These are phyloP conservation scores for Cenchrus fungigraminus DNA, from an alignment of 176 grass and related monocot species.

Conservation along the genomic window DNA sequence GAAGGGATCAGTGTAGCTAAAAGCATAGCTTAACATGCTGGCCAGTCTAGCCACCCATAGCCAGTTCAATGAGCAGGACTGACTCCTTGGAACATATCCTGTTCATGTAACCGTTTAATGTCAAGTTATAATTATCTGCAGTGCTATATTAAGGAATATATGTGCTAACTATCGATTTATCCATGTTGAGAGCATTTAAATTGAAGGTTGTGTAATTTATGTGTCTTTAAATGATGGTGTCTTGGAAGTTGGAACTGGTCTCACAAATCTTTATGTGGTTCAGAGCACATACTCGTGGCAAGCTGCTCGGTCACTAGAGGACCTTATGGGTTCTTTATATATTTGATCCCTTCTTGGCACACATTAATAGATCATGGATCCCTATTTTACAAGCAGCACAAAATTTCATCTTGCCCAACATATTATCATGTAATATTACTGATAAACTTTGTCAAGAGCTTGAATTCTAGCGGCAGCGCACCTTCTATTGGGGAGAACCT, in stretches of 20 bases:
- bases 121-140: background rate
- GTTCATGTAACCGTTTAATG: no score
- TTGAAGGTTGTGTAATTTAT: background rate
- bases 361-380: no score
- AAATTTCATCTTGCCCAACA: background rate
- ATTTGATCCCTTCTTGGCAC: no score
- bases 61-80: conserved; percentile 12
- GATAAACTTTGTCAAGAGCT: background rate
- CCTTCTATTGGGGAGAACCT: background rate
- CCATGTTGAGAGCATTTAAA: conserved; percentile 21
- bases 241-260: no score
- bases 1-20: background rate
- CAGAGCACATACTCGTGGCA: no score
- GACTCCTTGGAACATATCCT: background rate
- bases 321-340: no score
- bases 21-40: conserved; percentile 27
- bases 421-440: background rate
- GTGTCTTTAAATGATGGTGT: no score
- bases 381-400: no score
- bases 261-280: no score
- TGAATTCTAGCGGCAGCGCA: background rate
- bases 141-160: conserved; percentile 6
- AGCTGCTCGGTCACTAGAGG: no score
- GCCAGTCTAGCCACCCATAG: background rate
- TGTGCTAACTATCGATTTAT: conserved; percentile 8